These are phyloP conservation scores for Aspergillus aculeatinus DNA, from an alignment of 2,329 filamentous ascomycete genomes.

Conservation along the genomic window DNA sequence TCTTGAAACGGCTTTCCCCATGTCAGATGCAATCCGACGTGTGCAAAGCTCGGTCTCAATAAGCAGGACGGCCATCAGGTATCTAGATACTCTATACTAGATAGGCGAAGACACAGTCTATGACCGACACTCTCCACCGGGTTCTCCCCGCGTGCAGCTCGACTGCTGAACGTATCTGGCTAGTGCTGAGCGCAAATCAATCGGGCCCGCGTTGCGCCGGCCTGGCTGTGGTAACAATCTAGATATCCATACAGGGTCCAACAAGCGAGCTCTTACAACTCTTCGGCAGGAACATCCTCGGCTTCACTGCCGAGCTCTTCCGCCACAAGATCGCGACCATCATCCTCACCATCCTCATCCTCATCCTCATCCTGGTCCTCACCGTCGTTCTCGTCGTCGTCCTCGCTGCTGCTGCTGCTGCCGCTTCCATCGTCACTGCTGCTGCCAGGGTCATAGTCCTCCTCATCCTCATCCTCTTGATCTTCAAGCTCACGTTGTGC, in stretches of 20 bases:
- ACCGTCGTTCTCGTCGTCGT: conserved; percentile 30
- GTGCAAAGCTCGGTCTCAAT: neutral
- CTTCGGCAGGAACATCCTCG: conserved; percentile 39
- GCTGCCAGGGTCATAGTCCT: conserved; percentile 53
- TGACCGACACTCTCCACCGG: neutral
- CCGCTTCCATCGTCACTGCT: conserved; percentile 51
- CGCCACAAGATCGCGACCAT: conserved; percentile 38
- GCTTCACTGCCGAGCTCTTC: conserved; percentile 48
- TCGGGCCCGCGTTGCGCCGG: neutral
- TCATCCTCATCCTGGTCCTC: conserved; percentile 29
- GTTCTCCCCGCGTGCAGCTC: too few relatives aligned
- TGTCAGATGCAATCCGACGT: neutral
- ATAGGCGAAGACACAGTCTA: neutral
- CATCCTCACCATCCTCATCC: conserved; percentile 29
- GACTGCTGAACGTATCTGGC: too few relatives aligned
- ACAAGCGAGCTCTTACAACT: conserved; percentile 21
- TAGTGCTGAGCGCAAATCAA: neutral
- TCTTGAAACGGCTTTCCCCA: conserved; percentile 9
- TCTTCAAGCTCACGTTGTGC: conserved; percentile 55
- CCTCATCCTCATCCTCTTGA: conserved; percentile 50
- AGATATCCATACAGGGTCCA: conserved; percentile 6
- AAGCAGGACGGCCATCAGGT: conserved; percentile 6
- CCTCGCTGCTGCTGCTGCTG: conserved; percentile 44
- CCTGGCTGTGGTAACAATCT: neutral
- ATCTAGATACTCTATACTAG: conserved; percentile 3